Percentiles rank a stretch among this genome's conserved stretches.
phyloP scores from a whole-genome alignment of 257 asterid species.

The Nicotiana obtusifolia region DNA sequence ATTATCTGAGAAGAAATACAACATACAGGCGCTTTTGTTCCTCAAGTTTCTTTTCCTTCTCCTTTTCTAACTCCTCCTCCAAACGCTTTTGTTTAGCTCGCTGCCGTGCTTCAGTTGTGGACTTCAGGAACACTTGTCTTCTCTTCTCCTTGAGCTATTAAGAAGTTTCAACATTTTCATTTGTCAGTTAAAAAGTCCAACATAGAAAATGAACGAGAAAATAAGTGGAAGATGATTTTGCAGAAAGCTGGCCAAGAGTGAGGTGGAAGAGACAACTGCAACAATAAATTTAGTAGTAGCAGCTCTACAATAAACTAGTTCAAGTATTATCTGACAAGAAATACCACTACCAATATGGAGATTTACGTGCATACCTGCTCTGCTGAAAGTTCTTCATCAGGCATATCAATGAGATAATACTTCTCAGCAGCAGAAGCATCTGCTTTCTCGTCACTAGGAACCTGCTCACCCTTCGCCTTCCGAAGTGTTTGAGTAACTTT shows the following conservation, averaged over 20 bases:
- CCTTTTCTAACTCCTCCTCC: constrained; percentile 86
- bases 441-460: constrained; percentile 60
- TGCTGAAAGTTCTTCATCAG: constrained; percentile 72
- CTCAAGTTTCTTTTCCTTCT: constrained; percentile 77
- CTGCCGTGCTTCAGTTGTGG: constrained; percentile 79
- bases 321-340: constrained; percentile 9
- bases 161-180: constrained; percentile 12
- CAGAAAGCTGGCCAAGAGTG: constrained; percentile 10
- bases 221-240: constrained; percentile 1
- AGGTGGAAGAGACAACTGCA: neutral
- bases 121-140: constrained; percentile 72
- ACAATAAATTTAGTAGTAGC: neutral
- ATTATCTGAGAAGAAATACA: constrained; percentile 1
- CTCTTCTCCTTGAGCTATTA: constrained; percentile 78
- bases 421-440: constrained; percentile 61
- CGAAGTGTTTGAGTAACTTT: constrained; percentile 79
- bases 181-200: constrained; percentile 1
- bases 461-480: constrained; percentile 88
- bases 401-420: constrained; percentile 65
- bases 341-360: constrained; percentile 3
- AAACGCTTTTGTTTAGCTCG: constrained; percentile 82
- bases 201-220: neutral
- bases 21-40: constrained; percentile 91
- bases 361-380: constrained; percentile 56
- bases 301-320: constrained; percentile 11